Evolutionary conservation across 495 filamentous ascomycete species (phyloP).

Genomic region (Neohortaea acidophila): DNA sequence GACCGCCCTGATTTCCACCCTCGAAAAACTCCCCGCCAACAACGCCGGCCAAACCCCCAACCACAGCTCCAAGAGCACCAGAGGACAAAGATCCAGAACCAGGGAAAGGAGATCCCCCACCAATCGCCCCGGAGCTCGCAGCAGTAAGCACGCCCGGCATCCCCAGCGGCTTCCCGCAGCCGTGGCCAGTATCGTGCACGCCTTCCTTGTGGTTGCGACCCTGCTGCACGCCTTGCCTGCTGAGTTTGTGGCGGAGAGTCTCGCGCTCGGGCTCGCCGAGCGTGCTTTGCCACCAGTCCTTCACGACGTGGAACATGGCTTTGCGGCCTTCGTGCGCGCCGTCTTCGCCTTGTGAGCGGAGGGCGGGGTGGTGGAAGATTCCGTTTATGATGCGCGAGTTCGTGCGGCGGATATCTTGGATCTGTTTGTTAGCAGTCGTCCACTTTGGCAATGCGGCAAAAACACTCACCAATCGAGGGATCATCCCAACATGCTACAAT

Average conservation of each 20-base stretch:
- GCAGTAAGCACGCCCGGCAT: constrained; percentile 33
- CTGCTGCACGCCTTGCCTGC: constrained; percentile 54
- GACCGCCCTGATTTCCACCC: constrained; percentile 25
- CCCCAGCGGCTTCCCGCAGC: constrained; percentile 57
- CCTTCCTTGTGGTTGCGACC: constrained; percentile 75
- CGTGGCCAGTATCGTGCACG: constrained; percentile 69
- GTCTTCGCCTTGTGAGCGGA: constrained; percentile 51
- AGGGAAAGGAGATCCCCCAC: constrained; percentile 14
- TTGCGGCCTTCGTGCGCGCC: constrained; percentile 56
- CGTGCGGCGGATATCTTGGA: constrained; percentile 52
- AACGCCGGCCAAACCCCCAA: constrained; percentile 32
- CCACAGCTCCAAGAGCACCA: constrained; percentile 29
- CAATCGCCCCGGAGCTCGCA: constrained; percentile 27
- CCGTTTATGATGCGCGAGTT: constrained; percentile 62
- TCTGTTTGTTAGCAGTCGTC: too few species aligned
- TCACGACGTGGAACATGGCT: constrained; percentile 63
- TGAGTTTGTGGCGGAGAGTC: constrained; percentile 53
- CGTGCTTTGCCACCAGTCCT: constrained; percentile 63
- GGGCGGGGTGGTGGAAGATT: constrained; percentile 76
- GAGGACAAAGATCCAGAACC: constrained; percentile 7
- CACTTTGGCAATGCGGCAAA: too few species aligned
- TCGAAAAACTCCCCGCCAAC: constrained; percentile 26
- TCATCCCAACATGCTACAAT: constrained; percentile 78
- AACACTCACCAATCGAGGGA: constrained; percentile 39
- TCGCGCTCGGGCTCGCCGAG: constrained; percentile 45